Base-by-base conservation (phyloP, 805 yeast species). In the Pichia cabralensis region DNA sequence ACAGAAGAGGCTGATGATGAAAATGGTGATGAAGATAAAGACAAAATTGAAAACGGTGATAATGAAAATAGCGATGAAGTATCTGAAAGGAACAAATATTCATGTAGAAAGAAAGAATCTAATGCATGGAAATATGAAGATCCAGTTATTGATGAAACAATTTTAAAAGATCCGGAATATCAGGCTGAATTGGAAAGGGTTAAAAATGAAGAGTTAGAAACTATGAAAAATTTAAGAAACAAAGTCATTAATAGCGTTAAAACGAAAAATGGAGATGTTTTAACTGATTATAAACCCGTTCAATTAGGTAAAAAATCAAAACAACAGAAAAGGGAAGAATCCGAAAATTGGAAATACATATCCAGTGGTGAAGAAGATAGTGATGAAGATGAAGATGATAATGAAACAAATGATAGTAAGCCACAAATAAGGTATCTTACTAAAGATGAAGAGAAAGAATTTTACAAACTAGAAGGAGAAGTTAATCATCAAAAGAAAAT, bases 61-160 rank as follows among this genome's bases (percentile, higher is more conserved):
- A 17, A 11, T 22, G 26, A 19, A n/a, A n/a, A n/a, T 15, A 15
- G 10, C 7, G 17, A 22, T 5, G 26, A 22, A 8, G 8, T 5
- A n/a, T 15, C 16, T 20, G 43, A 38, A 22, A 43, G 39, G 18
- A 14, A 24, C 23, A 14, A 26, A 33, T 15, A 41, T 32, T 20
- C 25, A 30, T 24, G 26, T 33, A 5, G 24, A 33, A 32, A 39
- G 25, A 22, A 29, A 22, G 17, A 22, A 16, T 32, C 46, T 7
- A 57, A 57, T 33, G 29, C 43, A 0, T 57, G 62, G 62, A 42
- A 61, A 28, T 55, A 49, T 31, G 38, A 44, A 19, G 54, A 46
- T 34, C 43, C 43, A n/a, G 23, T 25, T 30, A 32, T 23, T 8
- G 43, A 40, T 15, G 30, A 37, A 6, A 40, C 41, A 1, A 23